Evolutionary conservation across 106 monocot genomes (phyloP), one percentile per base, ranked within the genome.

Genomic region (Acorus calamus): DNA sequence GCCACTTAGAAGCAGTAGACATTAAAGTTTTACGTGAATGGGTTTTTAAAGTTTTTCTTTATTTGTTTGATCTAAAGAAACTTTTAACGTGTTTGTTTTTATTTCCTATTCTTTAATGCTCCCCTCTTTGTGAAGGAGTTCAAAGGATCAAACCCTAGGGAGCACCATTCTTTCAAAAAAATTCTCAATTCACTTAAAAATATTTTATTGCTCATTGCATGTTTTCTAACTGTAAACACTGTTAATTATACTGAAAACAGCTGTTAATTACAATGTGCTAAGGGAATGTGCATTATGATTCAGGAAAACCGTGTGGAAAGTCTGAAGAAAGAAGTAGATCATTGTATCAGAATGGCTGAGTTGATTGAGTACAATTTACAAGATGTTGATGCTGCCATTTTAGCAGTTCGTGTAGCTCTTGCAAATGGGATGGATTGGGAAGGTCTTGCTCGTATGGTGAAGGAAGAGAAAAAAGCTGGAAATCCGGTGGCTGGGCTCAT

Each of bases 371-470:
- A 98, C 70, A 98, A 92, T 61, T 80, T 98, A 66, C 76, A 87
- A 73, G 96, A 98, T 76, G 96, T 98, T 45, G 96, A 98, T 76
- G 86, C 96, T 55, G 91, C 96, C 41, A 98, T 98, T 75, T 62
- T 91, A 73, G 96, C 96, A 52, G 96, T 98, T 68, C 91, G 96
- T 75, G 96, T 85, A 65, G 91, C 96, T 42, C 81, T 98, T 76
- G 88, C 96, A 56, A 91, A 85, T 80, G 96, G 91, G 54, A 98
- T 98, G 96, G 70, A 79, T 67, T 98, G 96, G 96, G 74, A 75
- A 56, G 96, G 83, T 79, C 80, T 98, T 60, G 76, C 76, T 9
- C 87, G 85, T 12, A 98, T 98, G 96, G 69, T 98, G 5, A 98
- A 98, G 70, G 96, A 98, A 66, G 96, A 98, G 78, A 91, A 67